Percentiles rank a stretch among this genome's conserved stretches.
Evolutionary conservation across 352 stramenopile species (phyloP).

Genomic region (Pythium brachiatum): DNA sequence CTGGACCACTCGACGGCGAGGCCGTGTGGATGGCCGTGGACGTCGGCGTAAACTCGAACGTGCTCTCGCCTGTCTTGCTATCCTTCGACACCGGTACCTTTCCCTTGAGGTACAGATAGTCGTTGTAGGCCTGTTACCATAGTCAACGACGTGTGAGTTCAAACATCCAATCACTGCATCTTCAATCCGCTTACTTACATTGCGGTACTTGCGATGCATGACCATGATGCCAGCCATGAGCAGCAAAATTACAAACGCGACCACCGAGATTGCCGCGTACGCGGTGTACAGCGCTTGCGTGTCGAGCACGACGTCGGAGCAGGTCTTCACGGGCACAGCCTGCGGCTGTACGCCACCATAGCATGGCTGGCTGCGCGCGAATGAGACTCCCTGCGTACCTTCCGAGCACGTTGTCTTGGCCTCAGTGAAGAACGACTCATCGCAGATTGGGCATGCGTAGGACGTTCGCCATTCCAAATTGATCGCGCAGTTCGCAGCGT

Average conservation of each 20-base stretch:
- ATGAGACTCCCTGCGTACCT: constrained; percentile 60
- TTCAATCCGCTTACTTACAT: too few species aligned
- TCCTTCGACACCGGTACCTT: constrained; percentile 64
- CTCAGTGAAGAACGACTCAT: constrained; percentile 60
- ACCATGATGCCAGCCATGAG: constrained; percentile 66
- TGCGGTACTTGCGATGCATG: constrained; percentile 77
- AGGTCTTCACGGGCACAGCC: constrained; percentile 54
- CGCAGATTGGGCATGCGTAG: constrained; percentile 67
- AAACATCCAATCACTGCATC: too few species aligned
- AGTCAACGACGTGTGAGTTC: not conserved
- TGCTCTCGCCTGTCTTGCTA: constrained; percentile 53
- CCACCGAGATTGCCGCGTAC: constrained; percentile 60
- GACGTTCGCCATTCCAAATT: constrained; percentile 65
- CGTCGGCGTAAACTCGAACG: constrained; percentile 70
- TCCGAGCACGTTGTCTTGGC: constrained; percentile 56
- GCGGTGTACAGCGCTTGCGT: constrained; percentile 69
- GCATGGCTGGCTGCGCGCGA: constrained; percentile 50
- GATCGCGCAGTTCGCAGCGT: constrained; percentile 54
- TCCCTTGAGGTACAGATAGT: constrained; percentile 82
- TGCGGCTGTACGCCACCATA: constrained; percentile 48
- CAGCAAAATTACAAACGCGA: constrained; percentile 62
- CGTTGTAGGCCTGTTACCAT: constrained; percentile 50
- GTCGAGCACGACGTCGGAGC: constrained; percentile 68
- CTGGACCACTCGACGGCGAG: constrained; percentile 23
- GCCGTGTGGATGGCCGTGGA: constrained; percentile 53